phyloP scores from a whole-genome alignment of 2,329 filamentous ascomycete genomes.

The Penicillium sp. region DNA sequence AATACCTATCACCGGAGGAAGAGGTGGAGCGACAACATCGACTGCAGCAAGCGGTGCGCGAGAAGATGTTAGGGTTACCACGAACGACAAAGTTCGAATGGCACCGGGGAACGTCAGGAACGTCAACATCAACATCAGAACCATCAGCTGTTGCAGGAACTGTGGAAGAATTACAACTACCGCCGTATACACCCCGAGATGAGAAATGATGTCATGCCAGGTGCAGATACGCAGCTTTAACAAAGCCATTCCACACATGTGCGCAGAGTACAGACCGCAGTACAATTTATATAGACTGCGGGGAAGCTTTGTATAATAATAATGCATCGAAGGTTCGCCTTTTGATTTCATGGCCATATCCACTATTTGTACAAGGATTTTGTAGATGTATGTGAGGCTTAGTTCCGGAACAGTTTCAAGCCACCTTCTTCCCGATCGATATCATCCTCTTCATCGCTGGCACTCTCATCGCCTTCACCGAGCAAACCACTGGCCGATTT shows the following conservation, averaged over 20 bases:
- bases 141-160: background rate
- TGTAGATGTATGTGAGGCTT: constrained; percentile 7
- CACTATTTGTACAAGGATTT: constrained; percentile 7
- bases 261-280: background rate
- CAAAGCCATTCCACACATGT: background rate
- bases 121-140: background rate
- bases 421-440: constrained; percentile 34
- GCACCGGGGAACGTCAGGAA: background rate
- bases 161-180: constrained; percentile 1
- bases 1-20: constrained; percentile 27
- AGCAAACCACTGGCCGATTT: constrained; percentile 61
- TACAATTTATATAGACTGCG: background rate
- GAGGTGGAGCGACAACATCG: constrained; percentile 19
- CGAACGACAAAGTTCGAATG: constrained; percentile 21
- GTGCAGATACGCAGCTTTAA: background rate
- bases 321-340: constrained; percentile 1
- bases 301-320: background rate
- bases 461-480: constrained; percentile 58
- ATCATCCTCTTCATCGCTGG: constrained; percentile 28
- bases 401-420: constrained; percentile 34
- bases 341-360: constrained; percentile 4
- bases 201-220: background rate
- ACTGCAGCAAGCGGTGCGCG: constrained; percentile 23
- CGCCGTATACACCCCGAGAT: constrained; percentile 2
- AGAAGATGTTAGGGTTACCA: constrained; percentile 27